Evolutionary conservation across 768 basidiomycete genomes (phyloP).

Genomic region (Mycena pura): DNA sequence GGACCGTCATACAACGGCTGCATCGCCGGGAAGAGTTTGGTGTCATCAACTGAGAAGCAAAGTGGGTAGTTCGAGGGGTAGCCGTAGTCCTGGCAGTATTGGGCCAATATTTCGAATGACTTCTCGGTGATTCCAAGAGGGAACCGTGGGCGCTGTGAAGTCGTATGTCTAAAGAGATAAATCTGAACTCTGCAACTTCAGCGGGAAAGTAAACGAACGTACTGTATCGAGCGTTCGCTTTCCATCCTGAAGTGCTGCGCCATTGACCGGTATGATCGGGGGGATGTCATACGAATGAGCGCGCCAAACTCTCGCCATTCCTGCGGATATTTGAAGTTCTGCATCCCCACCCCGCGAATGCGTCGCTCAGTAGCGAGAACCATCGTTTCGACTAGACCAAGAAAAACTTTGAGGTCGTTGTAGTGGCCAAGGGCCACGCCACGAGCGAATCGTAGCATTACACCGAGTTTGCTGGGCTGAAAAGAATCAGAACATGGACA

Average conservation of each 20-base stretch:
- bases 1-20: background rate
- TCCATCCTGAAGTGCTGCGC: too few species aligned
- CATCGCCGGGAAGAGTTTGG: background rate
- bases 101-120: background rate
- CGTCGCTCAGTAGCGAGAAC: background rate
- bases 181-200: background rate
- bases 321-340: background rate
- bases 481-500: too few species aligned
- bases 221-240: background rate
- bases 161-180: background rate
- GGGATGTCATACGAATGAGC: background rate
- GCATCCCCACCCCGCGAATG: background rate
- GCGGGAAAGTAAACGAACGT: background rate
- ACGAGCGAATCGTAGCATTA: background rate
- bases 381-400: background rate
- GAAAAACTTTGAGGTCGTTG: background rate
- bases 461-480: background rate
- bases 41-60: background rate
- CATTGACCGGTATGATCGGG: background rate
- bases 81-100: background rate
- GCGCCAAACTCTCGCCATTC: background rate
- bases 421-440: background rate
- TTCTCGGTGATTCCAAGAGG: background rate
- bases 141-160: background rate
- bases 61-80: background rate